Percentiles rank a stretch among this genome's conserved stretches.
phyloP scores from a whole-genome alignment of 805 yeast species.

The Myxozyma neglecta region DNA sequence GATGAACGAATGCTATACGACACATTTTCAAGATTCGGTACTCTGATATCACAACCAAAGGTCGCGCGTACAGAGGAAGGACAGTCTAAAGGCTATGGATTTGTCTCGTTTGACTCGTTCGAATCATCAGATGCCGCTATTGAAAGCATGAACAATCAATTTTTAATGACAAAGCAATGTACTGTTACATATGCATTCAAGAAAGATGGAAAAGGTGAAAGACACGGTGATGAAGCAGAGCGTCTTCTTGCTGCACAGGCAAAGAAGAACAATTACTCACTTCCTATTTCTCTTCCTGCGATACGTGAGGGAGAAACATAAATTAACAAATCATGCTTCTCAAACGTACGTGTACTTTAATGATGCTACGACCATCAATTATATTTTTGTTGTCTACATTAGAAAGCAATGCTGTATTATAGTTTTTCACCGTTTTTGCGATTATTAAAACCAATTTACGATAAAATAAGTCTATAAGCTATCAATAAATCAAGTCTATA shows the following conservation, averaged over 20 bases:
- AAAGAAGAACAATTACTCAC: slow-evolving; percentile 40
- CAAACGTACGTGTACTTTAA: not conserved
- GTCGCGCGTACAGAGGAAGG: slow-evolving; percentile 50
- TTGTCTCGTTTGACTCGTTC: slow-evolving; percentile 63
- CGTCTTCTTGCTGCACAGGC: slow-evolving; percentile 69
- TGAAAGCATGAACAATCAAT: slow-evolving; percentile 63
- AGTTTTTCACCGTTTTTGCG: too few relatives aligned
- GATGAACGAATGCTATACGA: slow-evolving; percentile 58
- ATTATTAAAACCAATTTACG: too few relatives aligned
- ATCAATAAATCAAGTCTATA: too few relatives aligned
- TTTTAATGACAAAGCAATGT: slow-evolving; percentile 65
- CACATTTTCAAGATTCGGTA: slow-evolving; percentile 71
- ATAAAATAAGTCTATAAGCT: too few relatives aligned
- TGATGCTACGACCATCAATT: too few relatives aligned
- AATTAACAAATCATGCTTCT: not conserved
- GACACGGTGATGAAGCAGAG: slow-evolving; percentile 81
- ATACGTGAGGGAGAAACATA: not conserved
- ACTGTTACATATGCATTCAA: slow-evolving; percentile 71
- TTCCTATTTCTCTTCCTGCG: slow-evolving; percentile 3
- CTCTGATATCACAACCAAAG: slow-evolving; percentile 51
- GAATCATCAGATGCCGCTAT: slow-evolving; percentile 72
- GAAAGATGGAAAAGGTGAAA: slow-evolving; percentile 53
- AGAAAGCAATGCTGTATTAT: too few relatives aligned
- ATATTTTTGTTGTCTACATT: too few relatives aligned
- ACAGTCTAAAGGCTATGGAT: slow-evolving; percentile 62